Percentiles rank a stretch among this genome's conserved stretches.
Conservation (phyloP, 371 early-diverging fungal species). For the Rhizopus delemar region DNA sequence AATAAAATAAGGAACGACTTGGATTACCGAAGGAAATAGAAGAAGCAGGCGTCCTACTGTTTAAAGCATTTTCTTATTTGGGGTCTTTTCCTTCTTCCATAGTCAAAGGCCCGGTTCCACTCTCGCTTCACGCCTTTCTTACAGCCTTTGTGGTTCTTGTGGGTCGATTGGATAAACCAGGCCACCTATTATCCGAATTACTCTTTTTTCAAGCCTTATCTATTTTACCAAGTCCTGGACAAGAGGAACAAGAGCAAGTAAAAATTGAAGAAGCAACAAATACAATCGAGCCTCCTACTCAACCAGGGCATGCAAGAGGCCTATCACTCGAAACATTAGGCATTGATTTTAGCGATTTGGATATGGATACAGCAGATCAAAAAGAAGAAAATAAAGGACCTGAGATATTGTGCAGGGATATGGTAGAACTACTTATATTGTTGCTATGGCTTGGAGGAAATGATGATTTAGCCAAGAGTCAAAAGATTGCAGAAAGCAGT, state of each 20-base stretch:
- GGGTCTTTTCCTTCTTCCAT: conserved; percentile 40
- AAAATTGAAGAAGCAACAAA: conserved; percentile 3
- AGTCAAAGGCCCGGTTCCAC: conserved; percentile 18
- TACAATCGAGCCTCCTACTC: neutral
- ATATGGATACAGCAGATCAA: conserved; percentile 13
- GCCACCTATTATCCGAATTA: conserved; percentile 26
- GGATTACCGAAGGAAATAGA: conserved; percentile 38
- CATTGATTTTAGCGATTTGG: conserved; percentile 42
- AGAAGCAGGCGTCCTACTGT: conserved; percentile 44
- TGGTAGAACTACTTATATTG: conserved; percentile 32
- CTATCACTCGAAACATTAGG: conserved; percentile 42
- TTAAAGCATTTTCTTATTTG: conserved; percentile 49
- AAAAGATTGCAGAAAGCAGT: conserved; percentile 8
- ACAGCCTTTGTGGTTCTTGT: conserved; percentile 43
- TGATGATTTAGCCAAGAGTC: conserved; percentile 14
- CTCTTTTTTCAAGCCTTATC: conserved; percentile 51
- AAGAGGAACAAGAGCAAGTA: neutral
- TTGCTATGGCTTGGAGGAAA: conserved; percentile 46
- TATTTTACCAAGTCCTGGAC: conserved; percentile 19
- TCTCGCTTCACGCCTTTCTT: conserved; percentile 37
- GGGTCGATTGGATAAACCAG: conserved; percentile 35
- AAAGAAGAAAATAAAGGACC: conserved; percentile 11
- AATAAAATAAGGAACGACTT: conserved; percentile 33
- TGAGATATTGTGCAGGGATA: conserved; percentile 32
- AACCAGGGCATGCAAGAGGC: conserved; percentile 18